These are phyloP conservation scores for Colletotrichum musae DNA, from an alignment of 2,329 filamentous ascomycete species.

Conservation along the genomic window DNA sequence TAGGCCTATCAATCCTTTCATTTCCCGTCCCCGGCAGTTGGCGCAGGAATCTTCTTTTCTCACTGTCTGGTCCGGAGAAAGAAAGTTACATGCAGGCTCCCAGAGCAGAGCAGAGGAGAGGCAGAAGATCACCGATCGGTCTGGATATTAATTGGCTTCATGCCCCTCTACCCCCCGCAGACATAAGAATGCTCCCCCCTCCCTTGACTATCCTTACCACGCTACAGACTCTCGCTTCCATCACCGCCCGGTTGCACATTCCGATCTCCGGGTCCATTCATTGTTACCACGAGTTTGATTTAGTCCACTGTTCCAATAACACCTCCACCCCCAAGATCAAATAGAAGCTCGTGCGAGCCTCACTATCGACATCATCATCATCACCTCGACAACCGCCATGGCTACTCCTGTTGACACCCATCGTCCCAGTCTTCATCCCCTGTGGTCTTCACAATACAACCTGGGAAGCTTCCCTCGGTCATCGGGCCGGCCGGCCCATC, in stretches of 20 bases:
- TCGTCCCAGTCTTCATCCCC: conserved; percentile 46
- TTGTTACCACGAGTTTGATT: conserved; percentile 13
- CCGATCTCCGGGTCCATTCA: conserved; percentile 16
- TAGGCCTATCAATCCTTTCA: conserved; percentile 36
- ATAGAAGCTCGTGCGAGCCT: conserved; percentile 11
- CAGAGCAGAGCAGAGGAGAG: not conserved
- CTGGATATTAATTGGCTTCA: conserved; percentile 9
- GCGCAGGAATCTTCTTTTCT: conserved; percentile 24
- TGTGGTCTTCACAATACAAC: conserved; percentile 52
- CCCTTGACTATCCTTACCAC: conserved; percentile 26
- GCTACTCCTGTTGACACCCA: conserved; percentile 39
- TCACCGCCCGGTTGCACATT: conserved; percentile 30
- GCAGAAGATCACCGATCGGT: conserved; percentile 5
- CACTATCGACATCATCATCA: not conserved
- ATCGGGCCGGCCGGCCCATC: conserved; percentile 16
- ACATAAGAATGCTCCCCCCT: conserved; percentile 32
- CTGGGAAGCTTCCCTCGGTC: conserved; percentile 44
- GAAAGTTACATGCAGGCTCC: conserved; percentile 11
- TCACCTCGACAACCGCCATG: conserved; percentile 30
- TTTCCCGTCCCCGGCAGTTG: conserved; percentile 40
- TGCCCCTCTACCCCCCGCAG: conserved; percentile 17
- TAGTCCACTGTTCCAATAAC: not conserved
- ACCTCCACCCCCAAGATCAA: conserved; percentile 4
- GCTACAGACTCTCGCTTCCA: conserved; percentile 28
- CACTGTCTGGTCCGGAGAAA: conserved; percentile 16